Conservation (phyloP, 495 filamentous ascomycete genomes). For the Penicillium mononematosum region DNA sequence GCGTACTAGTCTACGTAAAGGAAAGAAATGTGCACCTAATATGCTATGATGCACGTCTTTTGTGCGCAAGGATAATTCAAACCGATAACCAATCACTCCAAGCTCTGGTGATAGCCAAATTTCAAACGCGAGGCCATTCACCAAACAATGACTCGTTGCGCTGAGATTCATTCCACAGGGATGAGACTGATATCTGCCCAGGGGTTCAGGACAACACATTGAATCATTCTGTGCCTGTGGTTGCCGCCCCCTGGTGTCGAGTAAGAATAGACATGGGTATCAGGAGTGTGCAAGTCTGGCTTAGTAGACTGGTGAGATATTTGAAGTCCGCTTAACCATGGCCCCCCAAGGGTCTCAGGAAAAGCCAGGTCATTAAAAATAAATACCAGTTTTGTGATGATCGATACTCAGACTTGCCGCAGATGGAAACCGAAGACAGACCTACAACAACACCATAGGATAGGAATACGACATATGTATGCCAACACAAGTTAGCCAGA, state of each 20-base stretch:
- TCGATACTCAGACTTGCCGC: not conserved
- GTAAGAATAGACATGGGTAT: not conserved
- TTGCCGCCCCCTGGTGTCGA: not conserved
- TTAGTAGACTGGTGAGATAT: not conserved
- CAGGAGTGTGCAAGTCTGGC: not conserved
- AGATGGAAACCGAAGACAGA: not conserved
- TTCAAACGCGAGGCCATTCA: not conserved
- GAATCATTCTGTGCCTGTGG: not conserved
- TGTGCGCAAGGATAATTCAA: not conserved
- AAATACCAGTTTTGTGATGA: not conserved
- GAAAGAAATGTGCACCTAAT: not conserved
- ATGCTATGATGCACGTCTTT: not conserved
- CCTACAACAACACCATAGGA: not conserved
- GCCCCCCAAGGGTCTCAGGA: not conserved
- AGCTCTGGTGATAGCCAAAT: not conserved
- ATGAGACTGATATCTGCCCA: not conserved
- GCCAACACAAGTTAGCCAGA: not conserved
- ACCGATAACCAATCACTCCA: not conserved
- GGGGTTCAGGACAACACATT: not conserved
- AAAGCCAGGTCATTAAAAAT: not conserved
- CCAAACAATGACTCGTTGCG: not conserved
- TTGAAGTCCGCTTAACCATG: not conserved
- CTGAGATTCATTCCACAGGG: not conserved
- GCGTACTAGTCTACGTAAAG: not conserved
- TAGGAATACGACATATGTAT: not conserved